Conservation (phyloP, 306 rosid species). For the Rubus idaeus region DNA sequence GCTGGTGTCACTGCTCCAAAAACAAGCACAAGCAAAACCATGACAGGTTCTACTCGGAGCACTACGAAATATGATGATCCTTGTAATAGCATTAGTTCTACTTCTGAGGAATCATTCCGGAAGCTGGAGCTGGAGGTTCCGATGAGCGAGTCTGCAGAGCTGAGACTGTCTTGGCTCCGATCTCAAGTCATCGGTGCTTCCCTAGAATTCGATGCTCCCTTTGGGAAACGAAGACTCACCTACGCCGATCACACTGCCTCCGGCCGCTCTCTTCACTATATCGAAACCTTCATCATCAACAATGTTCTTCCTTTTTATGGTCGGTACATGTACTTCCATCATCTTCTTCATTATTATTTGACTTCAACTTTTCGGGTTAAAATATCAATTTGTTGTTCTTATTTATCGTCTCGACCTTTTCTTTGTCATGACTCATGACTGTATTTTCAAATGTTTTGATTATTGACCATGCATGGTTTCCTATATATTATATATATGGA, state of each 20-base stretch:
- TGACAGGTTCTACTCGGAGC: background rate
- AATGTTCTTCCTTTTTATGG: constrained; percentile 86
- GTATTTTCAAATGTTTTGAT: too few species aligned
- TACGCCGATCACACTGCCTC: constrained; percentile 96
- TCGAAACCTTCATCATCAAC: constrained; percentile 54
- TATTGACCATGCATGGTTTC: too few species aligned
- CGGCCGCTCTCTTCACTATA: constrained; percentile 58
- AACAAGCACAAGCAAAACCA: background rate
- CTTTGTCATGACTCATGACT: too few species aligned
- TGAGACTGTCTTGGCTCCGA: constrained; percentile 52
- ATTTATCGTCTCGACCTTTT: too few species aligned
- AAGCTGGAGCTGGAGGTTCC: constrained; percentile 30
- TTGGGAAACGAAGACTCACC: constrained; percentile 53
- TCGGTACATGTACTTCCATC: background rate
- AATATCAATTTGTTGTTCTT: too few species aligned
- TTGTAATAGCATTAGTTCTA: background rate
- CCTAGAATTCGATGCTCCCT: constrained; percentile 51
- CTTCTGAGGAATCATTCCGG: constrained; percentile 22
- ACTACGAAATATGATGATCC: background rate
- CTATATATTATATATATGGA: too few species aligned
- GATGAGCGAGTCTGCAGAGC: constrained; percentile 21
- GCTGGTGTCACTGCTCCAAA: constrained; percentile 7
- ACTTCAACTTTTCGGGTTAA: too few species aligned
- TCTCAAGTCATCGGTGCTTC: constrained; percentile 59
- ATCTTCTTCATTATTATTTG: too few species aligned